phyloP scores from a whole-genome alignment of 164 flowering plant genomes.

The Warburgia ugandensis region DNA sequence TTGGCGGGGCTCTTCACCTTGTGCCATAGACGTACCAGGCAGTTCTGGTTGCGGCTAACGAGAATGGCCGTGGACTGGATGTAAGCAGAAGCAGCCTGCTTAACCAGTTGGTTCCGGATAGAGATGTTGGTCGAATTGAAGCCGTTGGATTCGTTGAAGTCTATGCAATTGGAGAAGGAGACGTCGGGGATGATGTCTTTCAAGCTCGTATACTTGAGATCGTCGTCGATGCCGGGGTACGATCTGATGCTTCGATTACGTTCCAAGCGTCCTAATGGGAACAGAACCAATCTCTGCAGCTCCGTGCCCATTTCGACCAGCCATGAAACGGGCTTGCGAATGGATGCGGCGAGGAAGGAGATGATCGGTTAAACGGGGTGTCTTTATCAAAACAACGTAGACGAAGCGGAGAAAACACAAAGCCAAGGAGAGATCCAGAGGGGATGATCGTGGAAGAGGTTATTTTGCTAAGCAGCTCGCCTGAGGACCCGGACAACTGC shows the following conservation, averaged over 20 bases:
- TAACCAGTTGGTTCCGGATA: constrained; percentile 47
- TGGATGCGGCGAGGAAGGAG: neutral
- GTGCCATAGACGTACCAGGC: constrained; percentile 22
- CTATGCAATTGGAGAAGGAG: neutral
- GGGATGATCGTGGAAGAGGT: no score
- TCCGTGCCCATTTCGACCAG: constrained; percentile 16
- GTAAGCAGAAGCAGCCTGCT: constrained; percentile 59
- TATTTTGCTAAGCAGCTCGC: no score
- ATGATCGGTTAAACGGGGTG: no score
- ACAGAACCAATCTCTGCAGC: constrained; percentile 2
- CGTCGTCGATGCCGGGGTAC: constrained; percentile 5
- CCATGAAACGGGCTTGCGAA: constrained; percentile 14
- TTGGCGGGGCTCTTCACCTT: constrained; percentile 3
- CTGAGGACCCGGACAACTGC: no score
- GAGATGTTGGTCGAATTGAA: constrained; percentile 27
- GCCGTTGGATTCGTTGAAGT: neutral
- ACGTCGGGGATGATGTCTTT: constrained; percentile 28
- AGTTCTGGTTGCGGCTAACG: constrained; percentile 20
- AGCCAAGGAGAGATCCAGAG: no score
- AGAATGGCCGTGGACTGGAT: constrained; percentile 43
- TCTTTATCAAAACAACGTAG: no score
- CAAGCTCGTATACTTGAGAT: constrained; percentile 41
- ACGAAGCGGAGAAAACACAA: no score
- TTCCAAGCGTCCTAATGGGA: neutral
- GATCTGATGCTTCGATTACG: neutral